These are phyloP conservation scores for Fusarium mundagurra DNA, from an alignment of 2,329 filamentous ascomycete genomes.

Conservation along the genomic window DNA sequence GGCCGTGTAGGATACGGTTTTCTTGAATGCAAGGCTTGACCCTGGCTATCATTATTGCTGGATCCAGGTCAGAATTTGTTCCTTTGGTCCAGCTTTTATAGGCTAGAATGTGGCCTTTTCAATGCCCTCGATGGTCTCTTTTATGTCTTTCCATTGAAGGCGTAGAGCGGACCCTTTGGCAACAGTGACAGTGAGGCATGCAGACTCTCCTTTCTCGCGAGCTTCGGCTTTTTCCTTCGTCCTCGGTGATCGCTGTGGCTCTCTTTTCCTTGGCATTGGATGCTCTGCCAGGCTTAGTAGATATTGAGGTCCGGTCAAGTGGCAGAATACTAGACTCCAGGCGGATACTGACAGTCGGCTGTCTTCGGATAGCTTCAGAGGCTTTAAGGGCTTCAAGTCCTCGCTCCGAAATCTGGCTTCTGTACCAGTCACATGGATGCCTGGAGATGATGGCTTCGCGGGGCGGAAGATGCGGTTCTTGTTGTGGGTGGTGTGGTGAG, in stretches of 20 bases:
- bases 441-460: background rate
- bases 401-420: background rate
- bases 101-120: background rate
- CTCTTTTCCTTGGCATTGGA: background rate
- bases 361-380: background rate
- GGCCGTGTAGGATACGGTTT: too few species aligned
- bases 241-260: background rate
- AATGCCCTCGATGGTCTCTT: background rate
- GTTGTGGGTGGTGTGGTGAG: background rate
- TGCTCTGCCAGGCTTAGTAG: background rate
- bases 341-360: background rate
- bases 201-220: background rate
- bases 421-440: too few species aligned
- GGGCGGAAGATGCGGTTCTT: background rate
- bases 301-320: background rate
- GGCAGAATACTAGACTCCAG: background rate
- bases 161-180: background rate
- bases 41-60: too few species aligned
- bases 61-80: too few species aligned
- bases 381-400: background rate
- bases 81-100: too few species aligned
- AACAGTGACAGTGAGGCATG: background rate
- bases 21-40: too few species aligned
- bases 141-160: background rate
- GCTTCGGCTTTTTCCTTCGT: too few species aligned